Evolutionary conservation across 805 yeast species (phyloP), one percentile per base, ranked within the genome.

Genomic region (Zygoascus biomembranicola): DNA sequence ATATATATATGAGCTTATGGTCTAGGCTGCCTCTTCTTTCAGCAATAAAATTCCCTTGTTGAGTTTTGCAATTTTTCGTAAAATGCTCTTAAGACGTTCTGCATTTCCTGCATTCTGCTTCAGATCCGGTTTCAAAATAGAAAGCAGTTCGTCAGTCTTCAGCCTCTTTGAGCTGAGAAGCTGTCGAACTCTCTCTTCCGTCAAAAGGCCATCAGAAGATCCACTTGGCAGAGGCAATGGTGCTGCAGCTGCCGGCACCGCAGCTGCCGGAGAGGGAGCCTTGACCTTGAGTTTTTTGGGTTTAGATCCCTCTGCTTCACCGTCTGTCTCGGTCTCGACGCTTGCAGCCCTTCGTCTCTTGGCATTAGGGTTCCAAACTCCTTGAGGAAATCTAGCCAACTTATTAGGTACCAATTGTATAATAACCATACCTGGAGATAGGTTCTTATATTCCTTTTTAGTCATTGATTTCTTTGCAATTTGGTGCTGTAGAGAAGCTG

Each of bases 281-380:
- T 44, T 58, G 28, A 58, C 39, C 56, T 66, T 65, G 53, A 66
- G 52, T 56, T 68, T 70, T 55, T 70, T 73, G 9, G 65, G 48
- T 10, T 67, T 61, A 2, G 39, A 35, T n/a, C 64, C 59, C 28
- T 52, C 62, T 6, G 59, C 66, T 9, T 44, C 19, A 3, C 53
- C 56, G 6, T 56, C 46, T 28, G 32, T 19, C 9, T 45, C 52
- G n/a, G 54, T 61, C 43, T 61, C 71, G 52, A 66, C 66, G 57
- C 58, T 66, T 50, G 60, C 74, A 32, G 59, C 55, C 53, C 74
- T 59, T 52, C 68, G 67, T 59, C 66, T 77, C 57, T 73, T 74
- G 10, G 73, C 73, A 35, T 67, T 65, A 20, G 96, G 92, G 68
- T 84, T 84, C 97, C 97, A 90, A 52, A 82, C 87, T 28, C 96